Base-by-base conservation (phyloP, 345 rosid genomes). In the Reutealis trisperma region DNA sequence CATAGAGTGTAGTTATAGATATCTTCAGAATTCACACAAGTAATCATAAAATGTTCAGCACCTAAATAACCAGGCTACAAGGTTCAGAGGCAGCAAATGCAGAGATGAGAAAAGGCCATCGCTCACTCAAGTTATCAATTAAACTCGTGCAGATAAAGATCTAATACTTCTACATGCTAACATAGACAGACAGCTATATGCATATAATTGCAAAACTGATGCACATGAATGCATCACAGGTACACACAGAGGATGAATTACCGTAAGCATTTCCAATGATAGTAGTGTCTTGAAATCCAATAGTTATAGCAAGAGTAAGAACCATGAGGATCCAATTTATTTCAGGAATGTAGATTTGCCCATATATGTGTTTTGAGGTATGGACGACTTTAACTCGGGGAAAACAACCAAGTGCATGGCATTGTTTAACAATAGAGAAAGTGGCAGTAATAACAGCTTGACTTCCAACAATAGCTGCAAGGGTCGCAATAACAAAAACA, bases 241-340 rank as follows among this genome's bases (percentile, higher is more conserved):
- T 4, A 10, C 62, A 22, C 34, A 6, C 8, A 32, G 1, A 2
- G n/a, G 57, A 24, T 34, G 70, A 69, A 83, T 83, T 84, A 94
- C 98, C 98, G 42, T 94, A 94, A 80, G 98, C 98, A 89, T 94
- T 90, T 86, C 97, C 98, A 65, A 93, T 91, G 71, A 84, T 81
- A 78, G 90, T 89, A 74, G 95, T 91, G 83, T 91, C 91, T 70
- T 5, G 90, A 78, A 94, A 90, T 76, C 97, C 98, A 70, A 93
- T 61, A 72, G 98, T 85, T 83, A 93, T 63, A 63, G 94, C 87
- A 83, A 94, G 97, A 47, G 98, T 93, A 41, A 94, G 88, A 80
- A 91, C 80, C 98, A 94, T 93, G 77, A 94, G 90, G 82, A 93
- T 93, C 98, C 98, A 94, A 84, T 94, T 94, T 78, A 94, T 94